Conservation (phyloP, 2,329 filamentous ascomycete genomes). For the Coleophoma crateriformis region DNA sequence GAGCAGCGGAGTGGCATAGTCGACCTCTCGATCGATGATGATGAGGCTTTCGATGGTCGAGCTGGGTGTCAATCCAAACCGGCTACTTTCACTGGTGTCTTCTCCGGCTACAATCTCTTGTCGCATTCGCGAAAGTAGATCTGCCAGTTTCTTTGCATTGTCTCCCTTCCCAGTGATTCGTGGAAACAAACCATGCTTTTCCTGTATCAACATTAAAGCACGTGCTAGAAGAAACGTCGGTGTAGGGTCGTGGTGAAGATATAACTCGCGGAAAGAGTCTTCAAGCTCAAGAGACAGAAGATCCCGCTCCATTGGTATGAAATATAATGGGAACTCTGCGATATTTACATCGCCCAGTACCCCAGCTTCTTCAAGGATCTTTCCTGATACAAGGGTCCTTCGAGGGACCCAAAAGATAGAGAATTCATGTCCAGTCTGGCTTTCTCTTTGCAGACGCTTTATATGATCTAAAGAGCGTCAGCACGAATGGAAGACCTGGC, state of each 20-base stretch:
- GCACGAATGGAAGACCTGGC: conserved; percentile 48
- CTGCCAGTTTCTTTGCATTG: conserved; percentile 82
- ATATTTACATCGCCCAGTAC: conserved; percentile 91
- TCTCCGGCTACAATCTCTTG: conserved; percentile 82
- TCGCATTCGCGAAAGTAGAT: conserved; percentile 84
- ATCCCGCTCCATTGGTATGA: conserved; percentile 88
- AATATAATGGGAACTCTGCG: conserved; percentile 79
- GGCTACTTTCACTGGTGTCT: conserved; percentile 55
- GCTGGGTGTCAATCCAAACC: conserved; percentile 74
- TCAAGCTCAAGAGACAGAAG: conserved; percentile 87
- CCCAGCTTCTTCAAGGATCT: conserved; percentile 86
- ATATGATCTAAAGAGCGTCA: conserved; percentile 75
- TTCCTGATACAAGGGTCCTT: conserved; percentile 84
- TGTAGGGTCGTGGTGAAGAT: conserved; percentile 84
- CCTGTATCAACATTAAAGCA: conserved; percentile 91
- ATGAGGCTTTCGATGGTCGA: conserved; percentile 85
- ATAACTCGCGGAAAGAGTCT: conserved; percentile 80
- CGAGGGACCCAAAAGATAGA: conserved; percentile 95
- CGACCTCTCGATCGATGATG: conserved; percentile 91
- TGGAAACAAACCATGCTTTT: conserved; percentile 87
- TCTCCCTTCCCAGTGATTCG: conserved; percentile 94
- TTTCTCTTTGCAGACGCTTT: conserved; percentile 80
- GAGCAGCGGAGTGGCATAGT: conserved; percentile 85
- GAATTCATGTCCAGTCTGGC: conserved; percentile 89
- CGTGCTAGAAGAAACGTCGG: conserved; percentile 84